Base-by-base conservation (phyloP, 2,329 filamentous ascomycete species). In the Rutstroemia sp. region DNA sequence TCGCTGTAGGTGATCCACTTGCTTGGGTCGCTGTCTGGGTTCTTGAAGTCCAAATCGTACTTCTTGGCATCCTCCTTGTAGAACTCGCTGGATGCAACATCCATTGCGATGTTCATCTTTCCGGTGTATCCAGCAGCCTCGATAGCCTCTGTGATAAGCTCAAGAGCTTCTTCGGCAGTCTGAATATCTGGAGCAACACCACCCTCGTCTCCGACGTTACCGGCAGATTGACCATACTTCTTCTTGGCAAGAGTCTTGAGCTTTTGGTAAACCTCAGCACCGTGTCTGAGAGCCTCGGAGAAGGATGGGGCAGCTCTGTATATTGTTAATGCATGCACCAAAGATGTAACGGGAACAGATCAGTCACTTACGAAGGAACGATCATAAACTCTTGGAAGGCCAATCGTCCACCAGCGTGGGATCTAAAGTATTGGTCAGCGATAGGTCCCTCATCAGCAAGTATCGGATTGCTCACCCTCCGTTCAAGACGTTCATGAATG, bases 1-100 rank as follows among this genome's bases (percentile, higher is more conserved):
- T 99, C 81, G 82, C 97, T 90, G 78, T 97, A 97, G 67, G 89
- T 96, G 81, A 99, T 81, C 94, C 94, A 97, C 85, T 99, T 97
- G 81, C 77, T 82, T 72, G 86, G 82, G 80, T 99, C 94, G 74
- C 88, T 94, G 63, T 97, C 87, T 70, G 94, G 92, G 86, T 99
- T 99, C 89, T 99, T 97, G 89, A 97, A 99, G 87, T 97, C 94
- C 64, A 99, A 83, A 73, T 99, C 94, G 84, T 99, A 99, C 83
- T 97, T 97, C 88, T 97, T 96, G 73, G 79, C 92, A 52, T 94
- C 89, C 70, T 80, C 76, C 81, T 97, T 97, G 88, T 99, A 99
- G 84, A 99, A 99, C 77, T 99, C 94, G 81, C 89, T 95, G 64
- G 94, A 96, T 65, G 94, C 94, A 73, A 97, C 92, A 71, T 99